Base-by-base conservation (phyloP, 495 filamentous ascomycete genomes). In the Terfezia claveryi region DNA sequence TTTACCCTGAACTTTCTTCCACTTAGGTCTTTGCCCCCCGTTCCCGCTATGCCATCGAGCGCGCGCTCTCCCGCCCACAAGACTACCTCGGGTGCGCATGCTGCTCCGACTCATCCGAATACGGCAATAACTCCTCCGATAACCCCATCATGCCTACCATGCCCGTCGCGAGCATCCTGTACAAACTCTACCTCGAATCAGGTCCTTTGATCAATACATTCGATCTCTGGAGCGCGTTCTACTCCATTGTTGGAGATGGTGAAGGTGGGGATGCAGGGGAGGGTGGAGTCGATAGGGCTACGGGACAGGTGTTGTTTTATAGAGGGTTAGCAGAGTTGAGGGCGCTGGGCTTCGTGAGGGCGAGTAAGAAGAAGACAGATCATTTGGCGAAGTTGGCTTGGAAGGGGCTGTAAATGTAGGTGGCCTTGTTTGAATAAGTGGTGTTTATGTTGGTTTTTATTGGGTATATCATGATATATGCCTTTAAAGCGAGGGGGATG, bases 141-240 rank as follows among this genome's bases (percentile, higher is more conserved):
- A 52, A 23, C 55, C 65, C 55, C 7, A 56, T 81, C 7, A 76
- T 74, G 7, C 61, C 78, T 8, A 83, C 78, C 8, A 77, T 89
- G 59, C 88, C 92, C 11, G 70, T 84, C 12, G 82, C 81, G 14
- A 76, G 87, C 2, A 82, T 94, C 16, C 61, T 96, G 56, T 98
- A 94, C 69, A 85, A 92, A 56, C 70, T 95, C 32, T 95, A 93
- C 66, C 75, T 88, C 16, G 89, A 96, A 69, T 83, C 87, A 0
- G 89, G 89, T 5, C 74, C 80, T 7, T 67, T 94, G 50, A 80
- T 98, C 61, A 98, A 98, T 64, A 78, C 84, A 7, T 79, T 79
- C 49, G 91, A 98, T 68, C 67, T 98, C 23, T 94, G 85, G 86
- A 77, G 81, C 23, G 86, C 91, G 1, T 96, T 93, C 65, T 75